Conservation (phyloP, 192 early-diverging fungal genomes). For the Backusella macrospora region DNA sequence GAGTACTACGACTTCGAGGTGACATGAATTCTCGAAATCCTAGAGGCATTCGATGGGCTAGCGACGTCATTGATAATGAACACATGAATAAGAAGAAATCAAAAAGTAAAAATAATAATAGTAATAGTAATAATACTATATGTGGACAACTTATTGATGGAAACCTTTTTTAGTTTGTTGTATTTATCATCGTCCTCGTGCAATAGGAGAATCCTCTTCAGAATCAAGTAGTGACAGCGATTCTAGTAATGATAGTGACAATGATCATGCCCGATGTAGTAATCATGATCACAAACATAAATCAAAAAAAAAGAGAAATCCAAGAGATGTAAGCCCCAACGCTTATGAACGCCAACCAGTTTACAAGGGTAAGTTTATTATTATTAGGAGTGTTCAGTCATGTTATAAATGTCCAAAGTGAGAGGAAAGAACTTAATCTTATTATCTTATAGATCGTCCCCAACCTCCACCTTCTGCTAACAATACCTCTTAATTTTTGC, state of each 20-base stretch:
- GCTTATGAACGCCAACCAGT: slow-evolving; percentile 47
- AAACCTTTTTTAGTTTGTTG: slow-evolving; percentile 62
- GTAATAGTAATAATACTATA: too few relatives aligned
- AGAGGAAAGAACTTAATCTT: background rate
- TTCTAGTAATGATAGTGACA: slow-evolving; percentile 24
- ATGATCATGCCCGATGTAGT: slow-evolving; percentile 25
- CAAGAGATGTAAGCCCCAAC: slow-evolving; percentile 42
- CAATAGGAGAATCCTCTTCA: slow-evolving; percentile 51
- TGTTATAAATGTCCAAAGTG: too few relatives aligned
- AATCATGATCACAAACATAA: slow-evolving; percentile 2
- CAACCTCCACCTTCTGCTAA: slow-evolving; percentile 5
- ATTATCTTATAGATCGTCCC: background rate
- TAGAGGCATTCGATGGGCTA: slow-evolving; percentile 64
- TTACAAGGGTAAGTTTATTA: slow-evolving; percentile 33
- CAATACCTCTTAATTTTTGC: background rate
- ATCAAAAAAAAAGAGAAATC: slow-evolving; percentile 31
- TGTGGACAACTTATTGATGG: too few relatives aligned
- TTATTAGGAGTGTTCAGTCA: background rate
- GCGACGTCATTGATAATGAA: slow-evolving; percentile 69
- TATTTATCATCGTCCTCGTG: slow-evolving; percentile 66
- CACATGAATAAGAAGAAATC: slow-evolving; percentile 69
- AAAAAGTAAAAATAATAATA: slow-evolving; percentile 53
- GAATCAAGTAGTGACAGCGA: slow-evolving; percentile 46
- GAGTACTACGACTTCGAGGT: slow-evolving; percentile 55
- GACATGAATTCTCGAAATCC: slow-evolving; percentile 42